Evolutionary conservation across 2,329 filamentous ascomycete species (phyloP).

Genomic region (Ceratocystis alfenasii): DNA sequence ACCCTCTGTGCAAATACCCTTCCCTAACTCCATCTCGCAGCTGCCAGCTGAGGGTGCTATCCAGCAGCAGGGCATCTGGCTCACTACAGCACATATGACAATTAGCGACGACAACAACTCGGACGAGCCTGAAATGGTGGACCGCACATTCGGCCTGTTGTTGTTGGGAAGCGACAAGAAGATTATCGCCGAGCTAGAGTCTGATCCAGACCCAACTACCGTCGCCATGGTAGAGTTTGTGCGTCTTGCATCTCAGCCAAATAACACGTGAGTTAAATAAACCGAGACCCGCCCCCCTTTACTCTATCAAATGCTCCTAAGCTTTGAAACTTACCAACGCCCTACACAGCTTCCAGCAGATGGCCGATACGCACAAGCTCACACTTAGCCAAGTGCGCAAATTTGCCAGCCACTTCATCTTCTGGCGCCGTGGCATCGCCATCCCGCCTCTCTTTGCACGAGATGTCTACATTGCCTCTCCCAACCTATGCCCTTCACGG

Average conservation of each 20-base stretch:
- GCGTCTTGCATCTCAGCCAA: conserved; percentile 54
- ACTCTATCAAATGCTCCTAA: background rate
- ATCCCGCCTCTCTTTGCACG: conserved; percentile 82
- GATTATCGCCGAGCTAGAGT: conserved; percentile 60
- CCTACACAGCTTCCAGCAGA: conserved; percentile 46
- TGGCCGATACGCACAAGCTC: conserved; percentile 59
- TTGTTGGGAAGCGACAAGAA: conserved; percentile 72
- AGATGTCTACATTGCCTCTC: conserved; percentile 83
- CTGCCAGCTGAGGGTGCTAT: conserved; percentile 57
- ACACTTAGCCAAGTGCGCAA: conserved; percentile 70
- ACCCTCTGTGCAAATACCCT: conserved; percentile 52
- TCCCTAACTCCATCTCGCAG: conserved; percentile 59
- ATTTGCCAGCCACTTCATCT: conserved; percentile 85
- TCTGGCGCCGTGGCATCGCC: conserved; percentile 85
- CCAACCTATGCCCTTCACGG: conserved; percentile 67
- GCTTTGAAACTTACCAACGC: background rate
- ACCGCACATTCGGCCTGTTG: conserved; percentile 76
- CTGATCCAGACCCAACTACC: conserved; percentile 63
- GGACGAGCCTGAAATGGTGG: conserved; percentile 56
- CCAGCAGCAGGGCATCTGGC: conserved; percentile 64
- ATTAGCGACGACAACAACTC: conserved; percentile 52
- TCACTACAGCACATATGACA: conserved; percentile 74
- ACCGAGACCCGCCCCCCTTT: background rate
- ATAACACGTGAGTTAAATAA: conserved; percentile 41
- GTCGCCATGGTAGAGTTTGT: conserved; percentile 71